Percentiles rank a stretch among this genome's conserved stretches.
phyloP scores from a whole-genome alignment of 2,329 filamentous ascomycete species.

The Chaetomium strumarium region DNA sequence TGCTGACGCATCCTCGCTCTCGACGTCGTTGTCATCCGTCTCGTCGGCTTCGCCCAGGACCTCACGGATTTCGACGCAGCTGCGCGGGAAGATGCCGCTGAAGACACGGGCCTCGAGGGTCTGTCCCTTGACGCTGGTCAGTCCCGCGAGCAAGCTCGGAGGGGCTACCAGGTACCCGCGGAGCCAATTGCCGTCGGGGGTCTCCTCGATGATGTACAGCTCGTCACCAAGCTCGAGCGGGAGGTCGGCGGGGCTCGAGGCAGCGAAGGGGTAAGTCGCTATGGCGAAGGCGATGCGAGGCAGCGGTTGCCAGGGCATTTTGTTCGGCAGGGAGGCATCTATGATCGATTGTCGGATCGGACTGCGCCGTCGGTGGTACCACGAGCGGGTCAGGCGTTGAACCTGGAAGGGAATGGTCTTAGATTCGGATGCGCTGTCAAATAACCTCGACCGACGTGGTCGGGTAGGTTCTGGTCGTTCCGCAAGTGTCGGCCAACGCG shows the following conservation, averaged over 20 bases:
- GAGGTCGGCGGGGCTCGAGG: slow-evolving; percentile 80
- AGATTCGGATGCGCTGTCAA: background rate
- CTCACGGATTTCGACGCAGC: slow-evolving; percentile 91
- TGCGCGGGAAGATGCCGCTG: slow-evolving; percentile 94
- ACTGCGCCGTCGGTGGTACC: slow-evolving; percentile 5
- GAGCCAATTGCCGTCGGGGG: slow-evolving; percentile 85
- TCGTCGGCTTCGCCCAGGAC: slow-evolving; percentile 71
- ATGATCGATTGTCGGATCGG: slow-evolving; percentile 1
- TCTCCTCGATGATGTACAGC: slow-evolving; percentile 97
- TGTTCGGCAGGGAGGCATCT: slow-evolving; percentile 26
- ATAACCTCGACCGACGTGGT: slow-evolving; percentile 3
- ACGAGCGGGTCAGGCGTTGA: background rate
- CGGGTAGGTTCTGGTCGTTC: background rate
- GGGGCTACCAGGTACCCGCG: slow-evolving; percentile 93
- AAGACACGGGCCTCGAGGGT: slow-evolving; percentile 94
- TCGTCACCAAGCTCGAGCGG: slow-evolving; percentile 97
- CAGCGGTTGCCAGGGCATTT: slow-evolving; percentile 95
- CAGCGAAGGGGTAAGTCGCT: slow-evolving; percentile 88
- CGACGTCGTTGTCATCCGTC: slow-evolving; percentile 39
- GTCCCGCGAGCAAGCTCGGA: slow-evolving; percentile 81
- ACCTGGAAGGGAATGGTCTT: background rate
- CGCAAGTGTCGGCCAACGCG: background rate
- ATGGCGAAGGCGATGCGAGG: slow-evolving; percentile 97
- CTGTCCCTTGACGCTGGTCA: slow-evolving; percentile 87
- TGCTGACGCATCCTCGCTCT: slow-evolving; percentile 34